Evolutionary conservation across 352 stramenopile genomes (phyloP), one percentile per base, ranked within the genome.

Genomic region (Pythium rhizo-oryzae): DNA sequence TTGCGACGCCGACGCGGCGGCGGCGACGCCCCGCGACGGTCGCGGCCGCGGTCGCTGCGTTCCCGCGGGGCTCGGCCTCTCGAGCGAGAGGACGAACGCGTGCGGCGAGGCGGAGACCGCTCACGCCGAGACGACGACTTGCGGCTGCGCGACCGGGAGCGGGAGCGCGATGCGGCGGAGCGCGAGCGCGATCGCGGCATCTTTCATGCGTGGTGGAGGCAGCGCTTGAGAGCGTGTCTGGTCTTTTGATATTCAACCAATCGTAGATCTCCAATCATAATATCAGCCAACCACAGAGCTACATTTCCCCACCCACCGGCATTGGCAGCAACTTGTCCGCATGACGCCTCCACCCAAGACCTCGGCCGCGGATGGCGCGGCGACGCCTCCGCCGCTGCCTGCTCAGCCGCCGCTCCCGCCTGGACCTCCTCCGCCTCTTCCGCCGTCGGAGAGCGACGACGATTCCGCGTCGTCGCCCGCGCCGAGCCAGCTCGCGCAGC

Each of bases 161-260:
- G 46, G 35, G 55, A 62, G 39, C 55, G 55, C 4, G 54, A 60
- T n/a, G 46, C 30, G 9, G 28, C 0, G 23, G 55, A 62, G 1
- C 30, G 25, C 6, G 55, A 62, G 15, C 55, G 52, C 18, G 56
- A 54, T 1, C 59, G 59, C 11, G 46, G 44, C 59, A 64, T 64
- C 6, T 55, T 51, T 2, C 11, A 49, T 49, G 8, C 11, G 47
- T 49, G 8, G 23, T 8, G 21, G 46, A 33, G 28, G 28, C 28
- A 33, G 3, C 28, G 28, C 6, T 33, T 33, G n/a, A n/a, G n/a
- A n/a, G n/a, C n/a, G 51, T 43, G 51, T 15, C 15, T 43, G 13
- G 57, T 4, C 21, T 1, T 9, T 37, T 23, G 6, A 39, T 39
- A 46, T 59, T 52, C 50, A 49, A 4, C 59, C 59, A 65, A 65